Evolutionary conservation across 202 grass and related monocot species (phyloP), one percentile per base, ranked within the genome.

Genomic region (Digitaria exilis): DNA sequence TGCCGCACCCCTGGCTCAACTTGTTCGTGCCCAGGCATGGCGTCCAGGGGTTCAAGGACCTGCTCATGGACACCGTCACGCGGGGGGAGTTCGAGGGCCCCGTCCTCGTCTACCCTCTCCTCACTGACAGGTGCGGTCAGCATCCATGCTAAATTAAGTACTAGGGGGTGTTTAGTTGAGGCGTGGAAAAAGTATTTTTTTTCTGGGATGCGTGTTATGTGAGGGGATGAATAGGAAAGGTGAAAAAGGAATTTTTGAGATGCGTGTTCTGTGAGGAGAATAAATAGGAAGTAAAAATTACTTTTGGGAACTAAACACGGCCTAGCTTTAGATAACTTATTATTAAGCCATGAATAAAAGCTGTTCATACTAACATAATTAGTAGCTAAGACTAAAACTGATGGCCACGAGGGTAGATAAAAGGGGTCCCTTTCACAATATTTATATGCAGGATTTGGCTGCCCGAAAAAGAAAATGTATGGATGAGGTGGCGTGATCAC

Each of bases 1-100:
- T 97, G 60, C 87, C 94, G 42, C 94, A 97, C 73, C 94, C 94
- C 15, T 97, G 94, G 94, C 87, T 97, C 68, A 97, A 94, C 89
- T 73, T 97, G 80, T 87, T 97, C 72, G 89, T 97, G 75, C 94
- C 91, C n/a, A 89, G 43, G 61, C 85, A 74, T 7, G 89, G 85
- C 73, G 77, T 75, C 76, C 37, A 37, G 3, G 24, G 41, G 15
- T 88, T 97, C 85, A 92, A 74, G 80, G 87, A 90, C 84, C 44
- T 94, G 84, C 89, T 97, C 60, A 87, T 92, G 91, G 85, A 70
- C 67, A 72, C 46, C 85, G 44, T 97, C 85, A 72, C 87, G 25
- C 48, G 68, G 1, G 57, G 35, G 10, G 80, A 87, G 25, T 97
- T 97, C 80, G 85, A 97, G 48, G 91, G 94, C 2, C 80, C 52